These are phyloP conservation scores for Chlorella sp. DNA, from an alignment of 139 green algal species.

Conservation along the genomic window DNA sequence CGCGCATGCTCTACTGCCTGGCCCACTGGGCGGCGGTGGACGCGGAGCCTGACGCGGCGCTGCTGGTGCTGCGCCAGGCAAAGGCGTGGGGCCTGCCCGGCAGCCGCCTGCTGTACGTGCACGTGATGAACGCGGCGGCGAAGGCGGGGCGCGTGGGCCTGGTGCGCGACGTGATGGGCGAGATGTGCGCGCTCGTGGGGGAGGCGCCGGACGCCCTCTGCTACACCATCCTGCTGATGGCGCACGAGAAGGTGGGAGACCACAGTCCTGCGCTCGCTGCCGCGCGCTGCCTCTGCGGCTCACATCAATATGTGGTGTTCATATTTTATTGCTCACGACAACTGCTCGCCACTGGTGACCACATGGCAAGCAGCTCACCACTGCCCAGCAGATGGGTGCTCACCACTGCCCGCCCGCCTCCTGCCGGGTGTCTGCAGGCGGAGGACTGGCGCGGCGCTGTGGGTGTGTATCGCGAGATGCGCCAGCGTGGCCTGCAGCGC, in stretches of 20 bases:
- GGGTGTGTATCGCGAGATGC: slow-evolving; percentile 3
- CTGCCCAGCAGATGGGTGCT: too few species aligned
- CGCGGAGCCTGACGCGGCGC: too few species aligned
- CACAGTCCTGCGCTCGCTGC: too few species aligned
- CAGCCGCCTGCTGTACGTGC: slow-evolving; percentile 2
- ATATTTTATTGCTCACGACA: too few species aligned
- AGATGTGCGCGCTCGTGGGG: slow-evolving; percentile 12
- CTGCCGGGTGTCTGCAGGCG: too few species aligned
- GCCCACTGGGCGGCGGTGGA: too few species aligned
- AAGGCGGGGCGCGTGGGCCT: neutral
- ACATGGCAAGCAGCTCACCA: too few species aligned
- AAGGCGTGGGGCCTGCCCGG: too few species aligned
- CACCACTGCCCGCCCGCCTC: too few species aligned
- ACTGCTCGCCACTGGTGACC: too few species aligned
- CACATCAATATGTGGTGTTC: too few species aligned
- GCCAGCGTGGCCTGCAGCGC: slow-evolving; percentile 3
- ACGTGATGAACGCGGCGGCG: slow-evolving; percentile 13
- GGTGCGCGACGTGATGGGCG: neutral
- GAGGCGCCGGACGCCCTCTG: neutral
- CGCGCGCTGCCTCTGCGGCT: too few species aligned
- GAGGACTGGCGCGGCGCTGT: slow-evolving; percentile 10
- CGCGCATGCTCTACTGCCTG: neutral
- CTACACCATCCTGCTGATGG: slow-evolving; percentile 31
- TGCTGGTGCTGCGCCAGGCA: slow-evolving; percentile 8
- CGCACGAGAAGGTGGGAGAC: slow-evolving; percentile 33